Evolutionary conservation across 345 rosid species (phyloP).

Genomic region (Psidium guajava): DNA sequence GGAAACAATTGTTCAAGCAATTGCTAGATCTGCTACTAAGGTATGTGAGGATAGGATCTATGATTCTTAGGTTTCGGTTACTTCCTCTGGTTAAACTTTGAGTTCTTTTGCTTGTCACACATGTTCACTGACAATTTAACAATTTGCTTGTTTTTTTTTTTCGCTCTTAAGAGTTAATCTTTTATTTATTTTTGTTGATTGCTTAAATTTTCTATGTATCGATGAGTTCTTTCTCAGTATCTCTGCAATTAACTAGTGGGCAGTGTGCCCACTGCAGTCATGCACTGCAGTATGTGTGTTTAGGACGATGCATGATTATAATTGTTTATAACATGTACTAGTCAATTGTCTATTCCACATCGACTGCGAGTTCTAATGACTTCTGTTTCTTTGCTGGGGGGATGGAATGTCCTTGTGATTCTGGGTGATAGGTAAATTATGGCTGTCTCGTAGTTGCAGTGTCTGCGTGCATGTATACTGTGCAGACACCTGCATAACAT

Average conservation of each 20-base stretch:
- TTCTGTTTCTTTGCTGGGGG: background rate
- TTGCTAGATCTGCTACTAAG: slow-evolving; percentile 96
- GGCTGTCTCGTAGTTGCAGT: background rate
- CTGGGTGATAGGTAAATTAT: background rate
- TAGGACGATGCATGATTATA: background rate
- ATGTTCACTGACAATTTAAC: background rate
- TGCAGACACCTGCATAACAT: background rate
- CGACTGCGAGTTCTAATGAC: background rate
- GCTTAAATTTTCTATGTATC: background rate
- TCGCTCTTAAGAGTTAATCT: background rate
- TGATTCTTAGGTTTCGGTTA: background rate
- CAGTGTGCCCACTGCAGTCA: background rate
- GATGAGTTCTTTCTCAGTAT: background rate
- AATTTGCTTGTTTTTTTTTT: background rate
- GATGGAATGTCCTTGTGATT: background rate
- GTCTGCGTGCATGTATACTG: background rate
- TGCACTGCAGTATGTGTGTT: background rate
- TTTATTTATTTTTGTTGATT: background rate
- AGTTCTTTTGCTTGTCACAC: background rate
- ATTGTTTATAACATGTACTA: background rate
- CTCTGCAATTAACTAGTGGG: background rate
- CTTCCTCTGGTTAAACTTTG: background rate
- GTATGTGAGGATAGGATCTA: slow-evolving; percentile 17
- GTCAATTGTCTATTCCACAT: background rate
- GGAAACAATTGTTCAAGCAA: slow-evolving; percentile 92